Percentiles rank a stretch among this genome's conserved stretches.
These are phyloP conservation scores for Fusarium drepaniforme DNA, from an alignment of 2,329 filamentous ascomycete genomes.

Conservation along the genomic window DNA sequence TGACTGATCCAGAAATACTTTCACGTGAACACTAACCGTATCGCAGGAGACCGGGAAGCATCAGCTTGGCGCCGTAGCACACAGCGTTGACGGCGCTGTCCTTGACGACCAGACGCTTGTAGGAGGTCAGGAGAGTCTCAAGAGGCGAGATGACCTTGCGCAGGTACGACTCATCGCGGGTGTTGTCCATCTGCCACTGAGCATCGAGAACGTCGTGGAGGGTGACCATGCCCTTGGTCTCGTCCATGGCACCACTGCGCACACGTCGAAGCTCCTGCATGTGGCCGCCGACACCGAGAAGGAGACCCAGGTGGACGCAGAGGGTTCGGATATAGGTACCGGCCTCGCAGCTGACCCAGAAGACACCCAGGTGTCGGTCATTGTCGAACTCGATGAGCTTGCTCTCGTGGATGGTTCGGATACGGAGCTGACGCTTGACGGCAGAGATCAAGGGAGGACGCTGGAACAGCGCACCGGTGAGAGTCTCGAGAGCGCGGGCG, in stretches of 20 bases:
- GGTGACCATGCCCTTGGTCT: constrained; percentile 89
- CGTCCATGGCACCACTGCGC: constrained; percentile 93
- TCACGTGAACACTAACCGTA: constrained; percentile 72
- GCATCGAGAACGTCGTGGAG: constrained; percentile 90
- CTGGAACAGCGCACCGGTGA: constrained; percentile 93
- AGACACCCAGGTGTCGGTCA: constrained; percentile 95
- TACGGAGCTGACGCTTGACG: constrained; percentile 98
- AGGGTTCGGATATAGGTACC: constrained; percentile 99
- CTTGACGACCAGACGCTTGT: constrained; percentile 98
- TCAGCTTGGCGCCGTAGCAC: constrained; percentile 98
- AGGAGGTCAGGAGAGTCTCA: constrained; percentile 90
- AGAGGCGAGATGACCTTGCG: constrained; percentile 92
- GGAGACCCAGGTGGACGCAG: constrained; percentile 88
- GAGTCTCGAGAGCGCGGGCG: constrained; percentile 90
- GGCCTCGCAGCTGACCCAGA: constrained; percentile 98
- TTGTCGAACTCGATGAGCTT: constrained; percentile 99
- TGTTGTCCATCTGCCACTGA: constrained; percentile 96
- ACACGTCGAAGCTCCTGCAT: constrained; percentile 99
- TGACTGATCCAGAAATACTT: constrained; percentile 18
- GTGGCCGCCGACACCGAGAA: constrained; percentile 87
- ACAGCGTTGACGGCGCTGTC: constrained; percentile 87
- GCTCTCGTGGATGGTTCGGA: constrained; percentile 97
- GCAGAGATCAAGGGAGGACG: constrained; percentile 97
- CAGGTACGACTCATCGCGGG: constrained; percentile 92
- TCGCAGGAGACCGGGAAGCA: constrained; percentile 95